Evolutionary conservation across 257 asterid species (phyloP).

Genomic region (Penstemon eatonii): DNA sequence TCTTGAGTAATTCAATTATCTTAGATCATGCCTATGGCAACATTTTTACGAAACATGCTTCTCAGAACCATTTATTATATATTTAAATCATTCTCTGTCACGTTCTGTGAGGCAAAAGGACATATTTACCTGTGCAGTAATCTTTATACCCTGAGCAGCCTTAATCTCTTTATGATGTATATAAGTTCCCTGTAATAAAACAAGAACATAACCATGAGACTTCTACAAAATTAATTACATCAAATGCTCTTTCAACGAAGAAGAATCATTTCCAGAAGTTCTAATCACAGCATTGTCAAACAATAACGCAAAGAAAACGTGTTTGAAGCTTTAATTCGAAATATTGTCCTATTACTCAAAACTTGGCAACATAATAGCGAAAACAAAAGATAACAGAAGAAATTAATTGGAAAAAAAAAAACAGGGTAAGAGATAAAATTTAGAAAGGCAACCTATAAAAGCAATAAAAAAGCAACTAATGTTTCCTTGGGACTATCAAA

Average conservation of each 20-base stretch:
- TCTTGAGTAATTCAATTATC: constrained; percentile 9
- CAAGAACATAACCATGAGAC: constrained; percentile 18
- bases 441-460: constrained; percentile 1
- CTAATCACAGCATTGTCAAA: constrained; percentile 14
- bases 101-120: constrained; percentile 15
- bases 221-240: neutral
- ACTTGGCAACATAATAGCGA: constrained; percentile 14
- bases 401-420: neutral
- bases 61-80: neutral
- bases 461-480: constrained; percentile 15
- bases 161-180: constrained; percentile 90
- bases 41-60: constrained; percentile 10
- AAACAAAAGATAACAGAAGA: neutral
- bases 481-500: neutral
- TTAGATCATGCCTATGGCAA: neutral
- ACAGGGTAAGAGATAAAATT: neutral
- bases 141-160: constrained; percentile 98
- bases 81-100: neutral
- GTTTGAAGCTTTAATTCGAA: constrained; percentile 19
- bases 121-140: constrained; percentile 78
- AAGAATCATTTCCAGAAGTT: constrained; percentile 14
- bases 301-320: neutral
- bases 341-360: constrained; percentile 7
- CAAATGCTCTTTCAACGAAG: neutral
- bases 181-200: constrained; percentile 73